phyloP scores from a whole-genome alignment of 148 eudicot species.

The Tetragonia tetragonoides region DNA sequence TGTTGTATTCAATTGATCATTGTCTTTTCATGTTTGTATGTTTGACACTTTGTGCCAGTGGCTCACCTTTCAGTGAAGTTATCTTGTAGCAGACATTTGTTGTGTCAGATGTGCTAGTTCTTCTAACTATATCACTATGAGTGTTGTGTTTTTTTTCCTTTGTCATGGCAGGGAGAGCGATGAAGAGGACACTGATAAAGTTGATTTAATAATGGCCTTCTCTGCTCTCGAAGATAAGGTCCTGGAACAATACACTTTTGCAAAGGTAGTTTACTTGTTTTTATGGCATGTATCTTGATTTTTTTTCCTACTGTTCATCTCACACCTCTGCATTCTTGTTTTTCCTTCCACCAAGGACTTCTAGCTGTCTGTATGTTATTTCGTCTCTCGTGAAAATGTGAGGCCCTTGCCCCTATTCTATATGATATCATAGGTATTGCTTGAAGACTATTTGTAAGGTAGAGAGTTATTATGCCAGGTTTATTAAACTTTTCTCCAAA shows the following conservation, averaged over 20 bases:
- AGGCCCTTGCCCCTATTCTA: neutral
- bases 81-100: neutral
- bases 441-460: no score
- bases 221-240: constrained; percentile 91
- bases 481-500: neutral
- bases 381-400: neutral
- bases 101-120: no score
- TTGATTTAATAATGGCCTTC: constrained; percentile 72
- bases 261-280: constrained; percentile 54
- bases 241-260: constrained; percentile 78
- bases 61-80: neutral
- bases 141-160: constrained; percentile 7
- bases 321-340: neutral
- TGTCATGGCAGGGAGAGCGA: constrained; percentile 51
- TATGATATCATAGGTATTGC: neutral
- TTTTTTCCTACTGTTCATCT: neutral
- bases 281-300: neutral
- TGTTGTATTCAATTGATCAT: no score
- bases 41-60: no score
- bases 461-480: neutral
- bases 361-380: neutral
- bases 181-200: constrained; percentile 76
- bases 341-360: neutral
- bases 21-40: no score
- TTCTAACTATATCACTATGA: neutral